Evolutionary conservation across 1,284 basidiomycete species (phyloP).

Genomic region (Crocinoboletus sp.): DNA sequence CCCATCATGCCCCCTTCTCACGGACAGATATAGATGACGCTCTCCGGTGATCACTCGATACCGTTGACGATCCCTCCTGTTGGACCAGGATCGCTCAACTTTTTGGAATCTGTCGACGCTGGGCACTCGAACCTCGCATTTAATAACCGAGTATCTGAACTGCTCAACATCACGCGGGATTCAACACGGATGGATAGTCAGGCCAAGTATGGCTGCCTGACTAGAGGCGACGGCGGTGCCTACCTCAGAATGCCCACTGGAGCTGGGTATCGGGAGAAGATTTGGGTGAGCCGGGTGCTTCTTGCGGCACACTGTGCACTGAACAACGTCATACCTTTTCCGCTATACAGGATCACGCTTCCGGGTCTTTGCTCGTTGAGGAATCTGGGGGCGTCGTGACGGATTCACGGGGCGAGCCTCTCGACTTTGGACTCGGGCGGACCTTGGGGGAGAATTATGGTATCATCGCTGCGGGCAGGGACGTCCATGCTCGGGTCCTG

Average conservation of each 20-base stretch:
- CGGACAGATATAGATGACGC: slow-evolving; percentile 33
- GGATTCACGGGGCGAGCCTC: slow-evolving; percentile 73
- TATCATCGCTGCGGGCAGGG: slow-evolving; percentile 73
- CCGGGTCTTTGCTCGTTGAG: slow-evolving; percentile 80
- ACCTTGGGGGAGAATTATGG: slow-evolving; percentile 88
- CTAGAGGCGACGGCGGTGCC: slow-evolving; percentile 83
- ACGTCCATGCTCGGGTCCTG: slow-evolving; percentile 64
- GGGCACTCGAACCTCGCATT: slow-evolving; percentile 90
- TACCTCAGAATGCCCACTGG: slow-evolving; percentile 92
- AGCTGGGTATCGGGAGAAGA: slow-evolving; percentile 82
- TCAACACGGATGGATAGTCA: slow-evolving; percentile 96
- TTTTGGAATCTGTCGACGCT: slow-evolving; percentile 94
- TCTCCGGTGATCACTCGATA: slow-evolving; percentile 41
- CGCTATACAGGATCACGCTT: slow-evolving; percentile 78
- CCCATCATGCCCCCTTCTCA: not conserved
- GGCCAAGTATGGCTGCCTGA: slow-evolving; percentile 91
- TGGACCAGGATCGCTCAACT: slow-evolving; percentile 49
- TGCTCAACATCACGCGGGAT: slow-evolving; percentile 63
- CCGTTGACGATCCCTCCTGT: slow-evolving; percentile 46
- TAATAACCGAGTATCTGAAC: slow-evolving; percentile 69
- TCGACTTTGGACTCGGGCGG: slow-evolving; percentile 87
- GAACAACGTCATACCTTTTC: not conserved
- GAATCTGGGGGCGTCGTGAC: slow-evolving; percentile 89
- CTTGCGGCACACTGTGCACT: no score
- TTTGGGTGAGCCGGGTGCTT: slow-evolving; percentile 62